phyloP scores from a whole-genome alignment of 208 protist species.

The Trichomonas vaginalis region DNA sequence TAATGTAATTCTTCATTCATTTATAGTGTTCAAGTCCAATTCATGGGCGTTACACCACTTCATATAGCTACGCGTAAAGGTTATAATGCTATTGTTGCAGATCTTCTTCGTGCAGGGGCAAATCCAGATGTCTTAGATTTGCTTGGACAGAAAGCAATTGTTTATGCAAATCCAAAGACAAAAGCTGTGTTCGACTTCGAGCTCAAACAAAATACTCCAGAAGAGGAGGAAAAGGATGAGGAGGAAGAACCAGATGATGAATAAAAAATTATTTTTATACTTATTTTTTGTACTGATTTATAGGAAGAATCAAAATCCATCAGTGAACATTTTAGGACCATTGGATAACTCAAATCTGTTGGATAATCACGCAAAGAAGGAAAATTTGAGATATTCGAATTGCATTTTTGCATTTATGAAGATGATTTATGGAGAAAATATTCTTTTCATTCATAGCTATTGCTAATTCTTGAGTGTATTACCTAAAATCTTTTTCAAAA shows the following conservation, averaged over 20 bases:
- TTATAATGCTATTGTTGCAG: conserved; percentile 6
- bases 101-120: background rate
- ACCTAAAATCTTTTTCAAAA: too few relatives aligned
- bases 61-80: background rate
- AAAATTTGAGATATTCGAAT: too few relatives aligned
- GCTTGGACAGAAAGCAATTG: background rate
- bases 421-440: too few relatives aligned
- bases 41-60: background rate
- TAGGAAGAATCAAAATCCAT: too few relatives aligned
- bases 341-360: too few relatives aligned
- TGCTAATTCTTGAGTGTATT: too few relatives aligned
- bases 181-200: background rate
- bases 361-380: too few relatives aligned
- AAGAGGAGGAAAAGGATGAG: background rate
- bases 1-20: background rate
- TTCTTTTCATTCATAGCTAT: too few relatives aligned
- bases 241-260: conserved; percentile 1
- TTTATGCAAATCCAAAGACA: conserved; percentile 1
- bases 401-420: too few relatives aligned
- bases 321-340: too few relatives aligned
- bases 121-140: background rate
- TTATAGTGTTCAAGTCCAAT: background rate
- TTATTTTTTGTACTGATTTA: too few relatives aligned
- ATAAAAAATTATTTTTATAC: background rate
- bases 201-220: too few relatives aligned